These are phyloP conservation scores for Erodium moschatum DNA, from an alignment of 441 rosid genomes.

Conservation along the genomic window DNA sequence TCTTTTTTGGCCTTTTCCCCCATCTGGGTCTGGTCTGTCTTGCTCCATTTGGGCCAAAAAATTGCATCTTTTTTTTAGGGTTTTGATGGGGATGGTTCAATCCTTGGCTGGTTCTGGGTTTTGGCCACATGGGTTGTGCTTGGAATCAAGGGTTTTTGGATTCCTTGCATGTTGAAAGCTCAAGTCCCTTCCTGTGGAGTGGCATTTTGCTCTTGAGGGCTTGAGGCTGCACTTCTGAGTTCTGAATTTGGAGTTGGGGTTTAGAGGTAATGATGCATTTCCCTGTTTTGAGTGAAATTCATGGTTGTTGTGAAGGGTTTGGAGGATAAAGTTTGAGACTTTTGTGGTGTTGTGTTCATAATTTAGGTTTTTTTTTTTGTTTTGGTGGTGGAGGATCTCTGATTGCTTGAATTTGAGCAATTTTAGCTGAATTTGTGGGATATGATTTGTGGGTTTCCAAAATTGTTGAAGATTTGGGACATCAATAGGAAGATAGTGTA, in stretches of 20 bases:
- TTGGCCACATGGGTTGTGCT: slow-evolving; percentile 12
- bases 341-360: slow-evolving; percentile 12
- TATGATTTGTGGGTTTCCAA: slow-evolving; percentile 10
- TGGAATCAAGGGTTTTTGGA: slow-evolving; percentile 8
- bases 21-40: slow-evolving; percentile 7
- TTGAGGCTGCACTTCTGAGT: slow-evolving; percentile 21
- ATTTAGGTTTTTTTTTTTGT: too few relatives aligned
- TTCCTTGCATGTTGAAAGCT: slow-evolving; percentile 18
- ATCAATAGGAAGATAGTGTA: slow-evolving; percentile 4
- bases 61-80: slow-evolving; percentile 21
- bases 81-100: slow-evolving; percentile 21
- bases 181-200: slow-evolving; percentile 10
- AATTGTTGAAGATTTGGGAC: slow-evolving; percentile 32
- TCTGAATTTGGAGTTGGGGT: slow-evolving; percentile 15
- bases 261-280: slow-evolving; percentile 19
- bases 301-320: slow-evolving; percentile 8
- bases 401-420: slow-evolving; percentile 28
- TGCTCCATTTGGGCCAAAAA: slow-evolving; percentile 17
- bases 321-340: slow-evolving; percentile 17
- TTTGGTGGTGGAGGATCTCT: slow-evolving; percentile 16
- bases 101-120: slow-evolving; percentile 14
- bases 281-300: slow-evolving; percentile 14
- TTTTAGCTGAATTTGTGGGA: slow-evolving; percentile 18
- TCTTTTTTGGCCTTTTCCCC: slow-evolving; percentile 11
- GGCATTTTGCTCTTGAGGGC: slow-evolving; percentile 12